Evolutionary conservation across 768 basidiomycete species (phyloP), one percentile per base, ranked within the genome.

Genomic region (Phanerodontia chrysosporium): DNA sequence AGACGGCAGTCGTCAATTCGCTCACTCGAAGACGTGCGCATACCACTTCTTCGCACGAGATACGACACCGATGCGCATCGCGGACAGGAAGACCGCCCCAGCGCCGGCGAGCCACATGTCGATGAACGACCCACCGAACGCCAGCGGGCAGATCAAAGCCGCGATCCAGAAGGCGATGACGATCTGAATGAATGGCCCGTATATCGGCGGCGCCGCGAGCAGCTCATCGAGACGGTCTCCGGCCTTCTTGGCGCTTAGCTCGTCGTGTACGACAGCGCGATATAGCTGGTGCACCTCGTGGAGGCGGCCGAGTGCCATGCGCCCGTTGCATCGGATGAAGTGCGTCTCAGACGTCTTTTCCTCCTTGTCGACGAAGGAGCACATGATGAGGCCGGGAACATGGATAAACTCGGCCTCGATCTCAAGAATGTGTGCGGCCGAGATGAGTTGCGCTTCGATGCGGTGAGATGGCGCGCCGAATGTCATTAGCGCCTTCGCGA

Each of bases 391-490:
- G 22, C 79, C 81, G 22, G 89, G 89, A 16, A 91, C 74, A 70
- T 93, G 89, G 30, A 95, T 87, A 69, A 94, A 93, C 69, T 94
- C 90, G 49, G 90, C 90, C 68, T 92, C 85, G 57, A 96, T 83
- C 65, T 95, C 92, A n/a, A 97, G 83, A 53, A 95, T 92, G 8
- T 85, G 83, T 0, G 93, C 91, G 4, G 91, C 90, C 10, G 93
- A 89, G 42, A 88, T 79, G 49, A 97, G 84, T 69, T 95, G 94
- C 1, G 91, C 87, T 73, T 95, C 93, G 58, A 97, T 89, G 35
- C 95, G 85, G 73, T 97, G 94, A 25, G 91, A 92, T 0, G 92
- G 92, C 18, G 93, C 91, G 13, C 92, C 92, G 67, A 90, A 94
- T 18, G 86, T 86, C 91, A 96, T 94, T 48, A 97, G 77, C 18